These are phyloP conservation scores for Agaricus blazei DNA, from an alignment of 768 basidiomycete genomes.

Conservation along the genomic window DNA sequence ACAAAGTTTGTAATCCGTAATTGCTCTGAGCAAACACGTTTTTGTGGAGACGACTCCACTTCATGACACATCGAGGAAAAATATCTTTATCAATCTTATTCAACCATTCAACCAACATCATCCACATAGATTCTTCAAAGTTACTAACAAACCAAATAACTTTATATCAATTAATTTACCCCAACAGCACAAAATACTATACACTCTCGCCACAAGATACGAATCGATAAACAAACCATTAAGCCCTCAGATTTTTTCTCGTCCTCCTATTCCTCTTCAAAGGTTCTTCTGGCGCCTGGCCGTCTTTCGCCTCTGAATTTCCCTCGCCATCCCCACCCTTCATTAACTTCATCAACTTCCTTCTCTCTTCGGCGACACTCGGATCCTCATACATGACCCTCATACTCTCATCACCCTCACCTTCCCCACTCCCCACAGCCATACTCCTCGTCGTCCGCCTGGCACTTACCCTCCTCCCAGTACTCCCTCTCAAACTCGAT, in stretches of 20 bases:
- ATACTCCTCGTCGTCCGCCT: slow-evolving; percentile 17
- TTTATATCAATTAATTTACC: too few relatives aligned
- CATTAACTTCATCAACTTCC: slow-evolving; percentile 52
- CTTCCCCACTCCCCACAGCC: not conserved
- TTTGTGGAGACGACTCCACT: too few relatives aligned
- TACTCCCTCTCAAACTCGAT: not conserved
- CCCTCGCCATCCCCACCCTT: slow-evolving; percentile 23
- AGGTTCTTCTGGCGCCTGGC: slow-evolving; percentile 1
- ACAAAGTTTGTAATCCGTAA: too few relatives aligned
- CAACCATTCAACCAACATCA: too few relatives aligned
- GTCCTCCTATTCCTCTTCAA: slow-evolving; percentile 9
- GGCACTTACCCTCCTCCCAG: slow-evolving; percentile 11
- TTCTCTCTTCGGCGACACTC: slow-evolving; percentile 52
- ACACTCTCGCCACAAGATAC: not conserved
- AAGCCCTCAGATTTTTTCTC: slow-evolving; percentile 19
- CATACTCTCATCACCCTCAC: slow-evolving; percentile 37
- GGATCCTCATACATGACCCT: slow-evolving; percentile 69
- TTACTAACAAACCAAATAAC: too few relatives aligned
- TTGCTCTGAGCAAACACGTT: too few relatives aligned
- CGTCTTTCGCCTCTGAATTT: slow-evolving; percentile 5
- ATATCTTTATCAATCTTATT: too few relatives aligned
- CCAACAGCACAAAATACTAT: not conserved
- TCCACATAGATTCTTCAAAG: too few relatives aligned
- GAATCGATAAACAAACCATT: slow-evolving; percentile 11
- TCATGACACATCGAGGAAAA: too few relatives aligned